Conservation (phyloP, 768 basidiomycete species). For the Paxillus ammoniavirescens region DNA sequence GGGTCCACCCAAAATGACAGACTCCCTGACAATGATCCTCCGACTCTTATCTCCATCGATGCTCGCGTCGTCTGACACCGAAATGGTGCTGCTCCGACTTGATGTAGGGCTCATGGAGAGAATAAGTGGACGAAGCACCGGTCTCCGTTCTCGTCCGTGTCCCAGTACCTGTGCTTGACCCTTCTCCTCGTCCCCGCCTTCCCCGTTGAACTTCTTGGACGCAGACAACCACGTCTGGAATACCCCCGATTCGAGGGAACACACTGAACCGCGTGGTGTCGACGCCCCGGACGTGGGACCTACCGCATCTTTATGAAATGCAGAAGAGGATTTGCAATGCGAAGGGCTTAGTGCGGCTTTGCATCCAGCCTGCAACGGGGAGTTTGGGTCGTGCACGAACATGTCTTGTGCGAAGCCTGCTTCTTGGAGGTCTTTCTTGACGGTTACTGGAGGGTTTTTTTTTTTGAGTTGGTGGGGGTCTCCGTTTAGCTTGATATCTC, state of each 20-base stretch:
- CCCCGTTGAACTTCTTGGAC: neutral
- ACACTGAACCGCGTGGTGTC: neutral
- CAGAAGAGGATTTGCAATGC: neutral
- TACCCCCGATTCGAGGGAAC: neutral
- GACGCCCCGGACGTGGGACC: neutral
- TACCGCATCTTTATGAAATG: neutral
- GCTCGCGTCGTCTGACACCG: neutral
- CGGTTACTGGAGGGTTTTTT: conserved; percentile 7
- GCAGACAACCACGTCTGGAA: conserved; percentile 6
- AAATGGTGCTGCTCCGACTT: neutral
- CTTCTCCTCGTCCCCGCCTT: neutral
- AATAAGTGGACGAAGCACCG: neutral
- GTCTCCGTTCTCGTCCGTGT: neutral
- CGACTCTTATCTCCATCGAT: neutral
- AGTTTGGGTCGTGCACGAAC: conserved; percentile 4
- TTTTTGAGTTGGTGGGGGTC: neutral
- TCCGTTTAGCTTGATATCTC: neutral
- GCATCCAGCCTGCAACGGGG: neutral
- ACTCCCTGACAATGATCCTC: neutral
- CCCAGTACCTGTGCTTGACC: neutral
- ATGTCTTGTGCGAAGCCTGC: conserved; percentile 18
- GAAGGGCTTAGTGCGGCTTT: neutral
- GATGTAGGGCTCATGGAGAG: neutral
- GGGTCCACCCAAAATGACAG: neutral
- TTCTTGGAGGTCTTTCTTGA: conserved; percentile 13